phyloP scores from a whole-genome alignment of 768 basidiomycete genomes.

The Boletus vermiculosoides region DNA sequence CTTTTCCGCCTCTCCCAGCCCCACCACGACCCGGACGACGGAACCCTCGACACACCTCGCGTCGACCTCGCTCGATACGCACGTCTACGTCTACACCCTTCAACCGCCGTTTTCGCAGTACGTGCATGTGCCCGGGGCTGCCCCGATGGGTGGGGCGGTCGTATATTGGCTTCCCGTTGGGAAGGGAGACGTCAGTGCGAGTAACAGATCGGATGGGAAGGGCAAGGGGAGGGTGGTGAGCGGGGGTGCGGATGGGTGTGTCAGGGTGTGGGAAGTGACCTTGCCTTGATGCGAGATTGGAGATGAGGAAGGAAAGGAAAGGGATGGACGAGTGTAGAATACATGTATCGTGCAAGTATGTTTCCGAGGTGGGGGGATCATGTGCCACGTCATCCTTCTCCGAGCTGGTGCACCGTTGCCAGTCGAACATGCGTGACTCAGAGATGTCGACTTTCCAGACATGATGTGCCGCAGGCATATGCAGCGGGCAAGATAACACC shows the following conservation, averaged over 20 bases:
- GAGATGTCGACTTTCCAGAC: too few species aligned
- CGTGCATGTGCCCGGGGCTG: constrained; percentile 82
- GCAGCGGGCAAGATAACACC: too few species aligned
- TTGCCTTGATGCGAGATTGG: constrained; percentile 20
- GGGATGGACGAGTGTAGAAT: background rate
- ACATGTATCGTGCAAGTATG: background rate
- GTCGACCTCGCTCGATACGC: constrained; percentile 90
- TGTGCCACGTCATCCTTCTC: background rate
- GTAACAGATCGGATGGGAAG: constrained; percentile 17
- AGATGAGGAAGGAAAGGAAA: background rate
- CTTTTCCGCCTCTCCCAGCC: constrained; percentile 24
- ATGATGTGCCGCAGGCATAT: too few species aligned
- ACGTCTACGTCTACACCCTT: constrained; percentile 86
- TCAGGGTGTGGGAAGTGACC: constrained; percentile 64
- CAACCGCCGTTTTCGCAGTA: constrained; percentile 61
- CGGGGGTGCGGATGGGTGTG: constrained; percentile 80
- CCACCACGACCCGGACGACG: constrained; percentile 29
- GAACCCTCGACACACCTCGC: constrained; percentile 55
- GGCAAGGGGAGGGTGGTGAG: constrained; percentile 59
- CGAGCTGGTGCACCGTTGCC: background rate
- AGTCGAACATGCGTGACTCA: too few species aligned
- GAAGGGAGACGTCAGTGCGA: constrained; percentile 1
- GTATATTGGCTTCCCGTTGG: constrained; percentile 64
- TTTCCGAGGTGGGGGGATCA: background rate
- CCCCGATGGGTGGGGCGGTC: constrained; percentile 78